Percentiles rank a stretch among this genome's conserved stretches.
Evolutionary conservation across 768 basidiomycete species (phyloP).

Genomic region (Tylopilus vinaceipallidus): DNA sequence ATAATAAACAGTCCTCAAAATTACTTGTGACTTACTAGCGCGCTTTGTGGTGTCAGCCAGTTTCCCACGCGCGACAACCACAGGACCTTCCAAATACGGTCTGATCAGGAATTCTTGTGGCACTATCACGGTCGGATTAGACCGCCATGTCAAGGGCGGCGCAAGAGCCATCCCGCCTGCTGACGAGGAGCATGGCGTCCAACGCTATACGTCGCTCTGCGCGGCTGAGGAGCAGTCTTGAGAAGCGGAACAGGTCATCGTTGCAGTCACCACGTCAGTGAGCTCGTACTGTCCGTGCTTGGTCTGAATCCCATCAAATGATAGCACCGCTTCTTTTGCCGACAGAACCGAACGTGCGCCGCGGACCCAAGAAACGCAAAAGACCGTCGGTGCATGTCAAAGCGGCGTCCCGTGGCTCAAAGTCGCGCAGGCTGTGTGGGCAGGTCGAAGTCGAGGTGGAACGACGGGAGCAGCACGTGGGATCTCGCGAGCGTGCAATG

Average conservation of each 20-base stretch:
- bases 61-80: slow-evolving; percentile 24
- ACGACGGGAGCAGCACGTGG: not conserved
- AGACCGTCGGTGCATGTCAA: not conserved
- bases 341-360: not conserved
- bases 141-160: slow-evolving; percentile 20
- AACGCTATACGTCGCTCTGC: slow-evolving; percentile 21
- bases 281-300: not conserved
- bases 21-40: not conserved
- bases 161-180: slow-evolving; percentile 10
- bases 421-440: slow-evolving; percentile 13
- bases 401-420: not conserved
- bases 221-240: slow-evolving; percentile 12
- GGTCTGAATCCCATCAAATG: slow-evolving; percentile 3
- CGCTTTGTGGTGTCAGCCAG: not conserved
- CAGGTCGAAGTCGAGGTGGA: slow-evolving; percentile 5
- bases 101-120: slow-evolving; percentile 6
- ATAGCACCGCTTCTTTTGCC: slow-evolving; percentile 5
- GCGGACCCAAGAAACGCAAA: slow-evolving; percentile 11
- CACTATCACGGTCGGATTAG: not conserved
- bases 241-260: not conserved
- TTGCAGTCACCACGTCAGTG: slow-evolving; percentile 16
- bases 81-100: slow-evolving; percentile 34
- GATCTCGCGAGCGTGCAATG: slow-evolving; percentile 1
- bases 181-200: slow-evolving; percentile 27
- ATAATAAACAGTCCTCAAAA: not conserved